Base-by-base conservation (phyloP, 306 rosid genomes). In the Begonia masoniana region DNA sequence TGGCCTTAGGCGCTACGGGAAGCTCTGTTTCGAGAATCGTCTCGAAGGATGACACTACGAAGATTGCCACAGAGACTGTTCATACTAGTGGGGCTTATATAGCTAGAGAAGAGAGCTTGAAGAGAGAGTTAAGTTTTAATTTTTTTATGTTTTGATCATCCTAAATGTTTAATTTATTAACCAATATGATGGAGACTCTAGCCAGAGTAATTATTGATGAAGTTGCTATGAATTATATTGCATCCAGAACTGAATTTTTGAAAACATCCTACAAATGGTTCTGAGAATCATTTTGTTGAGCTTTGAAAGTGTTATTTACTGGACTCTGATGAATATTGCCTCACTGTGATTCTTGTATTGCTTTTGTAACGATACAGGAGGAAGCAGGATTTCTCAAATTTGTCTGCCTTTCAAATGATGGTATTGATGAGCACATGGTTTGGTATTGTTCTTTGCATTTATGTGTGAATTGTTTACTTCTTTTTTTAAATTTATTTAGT, bases 71-170 rank as follows among this genome's bases (percentile, higher is more conserved):
- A 1, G 99, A 91, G 63, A 91, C 80, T 83, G 60, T 91, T 54
- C 96, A 83, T 78, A 75, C 96, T 2, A 91, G 96, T 64, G 99
- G 99, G 49, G 99, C 99, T 49, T 91, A 91, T 53, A 77, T 76
- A 55, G 95, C 99, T 2, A 71, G 99, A 69, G 99, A 91, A 67
- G 99, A 86, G 74, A 74, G 65, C 61, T 74, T 86, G 57, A 91
- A 78, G 58, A 81, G 77, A 72, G 99, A 91, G 84, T 96, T 80
- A 19, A 48, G 12, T 36, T 41, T 24, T 16, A 35, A 13, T 13
- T 13, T 26, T 26, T 26, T 6, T 36, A 31, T 1, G 24, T 64
- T 13, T 15, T 52, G 15, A 13, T 52, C 24, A 52, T 15, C 15
- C 2, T 8, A 7, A 31, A 13, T 19, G 41, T 17, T 0, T 41